phyloP scores from a whole-genome alignment of 805 yeast genomes.

The Teunomyces pallodes region DNA sequence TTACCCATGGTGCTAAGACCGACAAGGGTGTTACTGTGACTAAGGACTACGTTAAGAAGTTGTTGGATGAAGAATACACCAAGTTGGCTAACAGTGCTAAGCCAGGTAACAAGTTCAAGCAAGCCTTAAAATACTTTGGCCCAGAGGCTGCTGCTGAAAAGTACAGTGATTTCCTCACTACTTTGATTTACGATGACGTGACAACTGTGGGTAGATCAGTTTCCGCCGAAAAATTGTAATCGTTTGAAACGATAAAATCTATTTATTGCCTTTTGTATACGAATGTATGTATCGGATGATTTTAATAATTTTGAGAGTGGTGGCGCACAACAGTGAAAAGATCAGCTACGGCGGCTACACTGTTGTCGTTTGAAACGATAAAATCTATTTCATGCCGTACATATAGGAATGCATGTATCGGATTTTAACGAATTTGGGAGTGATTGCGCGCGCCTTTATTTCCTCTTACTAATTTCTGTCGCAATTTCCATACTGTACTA shows the following conservation, averaged over 20 bases:
- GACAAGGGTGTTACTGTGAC: conserved; percentile 60
- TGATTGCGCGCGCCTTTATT: not conserved
- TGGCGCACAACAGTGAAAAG: too few species aligned
- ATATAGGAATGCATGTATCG: not conserved
- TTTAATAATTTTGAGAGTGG: not conserved
- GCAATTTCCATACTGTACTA: too few species aligned
- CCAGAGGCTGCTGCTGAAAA: conserved; percentile 72
- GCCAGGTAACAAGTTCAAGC: conserved; percentile 61
- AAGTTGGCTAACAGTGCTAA: conserved; percentile 48
- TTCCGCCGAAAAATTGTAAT: conserved; percentile 40
- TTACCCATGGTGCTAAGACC: conserved; percentile 61
- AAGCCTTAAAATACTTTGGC: conserved; percentile 68
- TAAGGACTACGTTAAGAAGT: conserved; percentile 53
- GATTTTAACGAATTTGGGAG: not conserved
- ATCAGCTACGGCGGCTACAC: too few species aligned
- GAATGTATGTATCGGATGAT: not conserved
- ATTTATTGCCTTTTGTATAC: conserved; percentile 1
- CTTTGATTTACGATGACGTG: conserved; percentile 70
- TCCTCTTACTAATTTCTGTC: too few species aligned
- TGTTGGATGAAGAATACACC: conserved; percentile 61
- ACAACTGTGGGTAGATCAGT: conserved; percentile 50
- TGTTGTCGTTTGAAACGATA: conserved; percentile 4
- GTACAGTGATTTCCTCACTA: conserved; percentile 75
- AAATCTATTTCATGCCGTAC: not conserved
- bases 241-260: conserved; percentile 1